A percentile compares a stretch with the other conserved stretches of the same genome.
phyloP scores from a whole-genome alignment of 1,284 basidiomycete species.

The Naganishia albida region DNA sequence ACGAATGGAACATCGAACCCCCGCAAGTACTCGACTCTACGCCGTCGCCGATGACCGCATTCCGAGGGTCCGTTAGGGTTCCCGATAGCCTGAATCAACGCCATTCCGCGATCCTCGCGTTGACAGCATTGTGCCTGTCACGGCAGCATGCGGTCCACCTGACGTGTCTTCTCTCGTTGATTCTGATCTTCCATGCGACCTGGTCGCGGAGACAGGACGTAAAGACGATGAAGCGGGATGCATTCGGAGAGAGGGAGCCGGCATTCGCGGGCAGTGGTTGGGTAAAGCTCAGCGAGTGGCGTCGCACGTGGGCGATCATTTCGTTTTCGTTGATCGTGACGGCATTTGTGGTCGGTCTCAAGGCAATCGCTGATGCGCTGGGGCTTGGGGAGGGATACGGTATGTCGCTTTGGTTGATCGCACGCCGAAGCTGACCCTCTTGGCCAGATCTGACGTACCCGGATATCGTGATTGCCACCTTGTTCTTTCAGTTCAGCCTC shows the following conservation, averaged over 20 bases:
- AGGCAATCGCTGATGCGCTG: slow-evolving; percentile 44
- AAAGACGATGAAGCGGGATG: slow-evolving; percentile 32
- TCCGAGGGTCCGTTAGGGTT: slow-evolving; percentile 1
- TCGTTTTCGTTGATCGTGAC: slow-evolving; percentile 52
- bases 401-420: slow-evolving; percentile 36
- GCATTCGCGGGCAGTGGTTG: slow-evolving; percentile 42
- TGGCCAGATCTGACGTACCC: slow-evolving; percentile 70
- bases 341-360: slow-evolving; percentile 47
- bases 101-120: slow-evolving; percentile 52
- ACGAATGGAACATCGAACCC: slow-evolving; percentile 73
- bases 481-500: slow-evolving; percentile 88
- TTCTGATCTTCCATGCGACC: slow-evolving; percentile 72
- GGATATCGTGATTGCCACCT: slow-evolving; percentile 72
- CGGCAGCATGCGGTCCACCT: slow-evolving; percentile 75
- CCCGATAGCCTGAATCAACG: slow-evolving; percentile 9
- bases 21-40: slow-evolving; percentile 57
- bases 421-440: neutral
- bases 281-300: slow-evolving; percentile 50
- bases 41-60: slow-evolving; percentile 32
- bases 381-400: slow-evolving; percentile 31
- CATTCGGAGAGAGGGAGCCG: slow-evolving; percentile 31
- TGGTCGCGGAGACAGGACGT: slow-evolving; percentile 66
- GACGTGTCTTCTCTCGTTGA: slow-evolving; percentile 73
- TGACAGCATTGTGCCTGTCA: slow-evolving; percentile 68
- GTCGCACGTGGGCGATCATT: slow-evolving; percentile 49